These are phyloP conservation scores for Rhizopus stolonifer DNA, from an alignment of 371 early-diverging fungal species.

Conservation along the genomic window DNA sequence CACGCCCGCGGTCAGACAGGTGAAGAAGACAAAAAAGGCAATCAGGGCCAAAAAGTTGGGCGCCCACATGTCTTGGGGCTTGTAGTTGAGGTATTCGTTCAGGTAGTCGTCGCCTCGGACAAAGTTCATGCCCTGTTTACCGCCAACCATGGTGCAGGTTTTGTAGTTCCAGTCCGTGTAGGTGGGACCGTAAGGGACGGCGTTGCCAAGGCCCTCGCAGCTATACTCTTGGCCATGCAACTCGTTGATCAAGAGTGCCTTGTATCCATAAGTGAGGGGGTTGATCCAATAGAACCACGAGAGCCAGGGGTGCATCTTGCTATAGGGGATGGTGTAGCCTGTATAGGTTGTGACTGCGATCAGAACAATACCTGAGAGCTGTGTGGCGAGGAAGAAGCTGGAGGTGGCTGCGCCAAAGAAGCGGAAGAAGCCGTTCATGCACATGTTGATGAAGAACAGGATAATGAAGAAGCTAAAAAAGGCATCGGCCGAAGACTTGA, in stretches of 20 bases:
- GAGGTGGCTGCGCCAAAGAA: conserved; percentile 57
- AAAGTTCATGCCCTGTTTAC: conserved; percentile 36
- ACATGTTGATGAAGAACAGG: conserved; percentile 52
- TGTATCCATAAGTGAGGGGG: conserved; percentile 64
- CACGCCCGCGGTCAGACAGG: conserved; percentile 38
- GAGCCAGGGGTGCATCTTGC: conserved; percentile 67
- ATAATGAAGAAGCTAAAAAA: conserved; percentile 50
- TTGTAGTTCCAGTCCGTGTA: conserved; percentile 47
- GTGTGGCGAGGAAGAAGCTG: conserved; percentile 57
- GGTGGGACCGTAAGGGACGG: conserved; percentile 37
- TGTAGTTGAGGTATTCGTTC: conserved; percentile 29
- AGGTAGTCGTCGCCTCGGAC: conserved; percentile 57
- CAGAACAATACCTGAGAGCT: conserved; percentile 52
- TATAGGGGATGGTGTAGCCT: conserved; percentile 65
- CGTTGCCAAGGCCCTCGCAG: conserved; percentile 33
- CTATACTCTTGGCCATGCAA: conserved; percentile 39
- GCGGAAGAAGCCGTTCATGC: conserved; percentile 65
- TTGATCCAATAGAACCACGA: conserved; percentile 70
- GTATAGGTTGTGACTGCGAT: conserved; percentile 57
- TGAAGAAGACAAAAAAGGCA: conserved; percentile 51
- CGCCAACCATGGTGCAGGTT: conserved; percentile 52
- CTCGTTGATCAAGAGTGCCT: conserved; percentile 65
- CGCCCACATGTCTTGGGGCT: conserved; percentile 26
- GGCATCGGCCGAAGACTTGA: conserved; percentile 52
- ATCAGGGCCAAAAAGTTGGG: conserved; percentile 46